Percentiles rank a stretch among this genome's conserved stretches.
Conservation (phyloP, 2,329 filamentous ascomycete genomes). For the Cyphellophora europaea region DNA sequence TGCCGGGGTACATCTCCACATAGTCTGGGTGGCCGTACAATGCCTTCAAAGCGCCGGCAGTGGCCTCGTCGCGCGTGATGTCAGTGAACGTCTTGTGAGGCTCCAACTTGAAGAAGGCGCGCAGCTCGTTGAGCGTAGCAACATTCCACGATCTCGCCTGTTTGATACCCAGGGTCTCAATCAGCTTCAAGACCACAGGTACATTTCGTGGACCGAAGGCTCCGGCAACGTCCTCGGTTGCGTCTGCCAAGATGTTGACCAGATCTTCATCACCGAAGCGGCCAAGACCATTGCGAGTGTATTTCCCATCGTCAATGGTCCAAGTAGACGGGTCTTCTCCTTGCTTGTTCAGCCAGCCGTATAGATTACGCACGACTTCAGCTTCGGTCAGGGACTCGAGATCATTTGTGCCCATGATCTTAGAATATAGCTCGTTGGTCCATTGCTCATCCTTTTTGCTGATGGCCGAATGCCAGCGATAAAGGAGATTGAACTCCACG, state of each 20-base stretch:
- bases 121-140: constrained; percentile 44
- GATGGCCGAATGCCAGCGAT: constrained; percentile 79
- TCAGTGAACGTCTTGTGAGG: constrained; percentile 48
- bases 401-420: constrained; percentile 48
- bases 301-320: constrained; percentile 56
- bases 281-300: constrained; percentile 49
- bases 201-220: constrained; percentile 64
- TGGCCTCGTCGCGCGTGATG: constrained; percentile 49
- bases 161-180: constrained; percentile 72
- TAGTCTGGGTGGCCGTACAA: constrained; percentile 56
- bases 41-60: constrained; percentile 46
- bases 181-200: constrained; percentile 59
- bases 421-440: constrained; percentile 60
- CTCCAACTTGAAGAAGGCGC: constrained; percentile 53
- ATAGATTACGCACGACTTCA: constrained; percentile 55
- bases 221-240: constrained; percentile 62
- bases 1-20: constrained; percentile 61
- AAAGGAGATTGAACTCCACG: constrained; percentile 81
- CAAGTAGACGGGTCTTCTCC: constrained; percentile 60
- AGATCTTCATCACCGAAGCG: constrained; percentile 68
- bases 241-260: constrained; percentile 56
- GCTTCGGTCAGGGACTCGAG: constrained; percentile 45
- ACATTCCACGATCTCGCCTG: constrained; percentile 61
- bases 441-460: constrained; percentile 67
- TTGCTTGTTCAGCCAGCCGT: constrained; percentile 52